Conservation (phyloP, 148 eudicot species). For the Amaranthus hypochondriacus region DNA sequence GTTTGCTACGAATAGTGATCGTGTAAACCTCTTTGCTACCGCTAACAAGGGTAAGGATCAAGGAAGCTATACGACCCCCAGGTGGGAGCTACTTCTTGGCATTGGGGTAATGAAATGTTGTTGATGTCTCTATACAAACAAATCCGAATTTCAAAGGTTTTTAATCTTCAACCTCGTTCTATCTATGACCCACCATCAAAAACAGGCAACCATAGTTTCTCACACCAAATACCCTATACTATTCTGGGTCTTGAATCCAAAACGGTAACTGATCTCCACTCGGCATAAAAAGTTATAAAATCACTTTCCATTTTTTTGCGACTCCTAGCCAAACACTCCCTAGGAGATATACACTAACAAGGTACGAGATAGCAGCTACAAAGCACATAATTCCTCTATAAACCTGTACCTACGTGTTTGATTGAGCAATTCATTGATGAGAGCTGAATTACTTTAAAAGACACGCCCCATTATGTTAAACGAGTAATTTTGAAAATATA, state of each 20-base stretch:
- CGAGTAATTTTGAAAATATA: background rate
- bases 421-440: background rate
- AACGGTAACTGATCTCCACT: background rate
- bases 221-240: background rate
- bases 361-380: too few species aligned
- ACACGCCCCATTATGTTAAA: background rate
- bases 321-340: too few species aligned
- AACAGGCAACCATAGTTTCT: background rate
- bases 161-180: background rate
- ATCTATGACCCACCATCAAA: background rate
- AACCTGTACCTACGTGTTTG: background rate
- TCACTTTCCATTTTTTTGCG: background rate
- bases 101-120: too few species aligned
- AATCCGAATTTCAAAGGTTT: background rate
- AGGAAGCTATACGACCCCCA: too few species aligned
- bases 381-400: too few species aligned
- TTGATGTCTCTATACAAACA: background rate
- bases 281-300: background rate
- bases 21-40: too few species aligned
- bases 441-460: background rate
- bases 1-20: too few species aligned
- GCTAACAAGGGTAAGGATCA: too few species aligned
- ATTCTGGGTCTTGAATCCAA: background rate
- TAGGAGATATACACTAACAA: too few species aligned
- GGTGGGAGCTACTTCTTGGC: too few species aligned